These are phyloP conservation scores for Panicum miliaceum DNA, from an alignment of 176 grass and related monocot species.

Conservation along the genomic window DNA sequence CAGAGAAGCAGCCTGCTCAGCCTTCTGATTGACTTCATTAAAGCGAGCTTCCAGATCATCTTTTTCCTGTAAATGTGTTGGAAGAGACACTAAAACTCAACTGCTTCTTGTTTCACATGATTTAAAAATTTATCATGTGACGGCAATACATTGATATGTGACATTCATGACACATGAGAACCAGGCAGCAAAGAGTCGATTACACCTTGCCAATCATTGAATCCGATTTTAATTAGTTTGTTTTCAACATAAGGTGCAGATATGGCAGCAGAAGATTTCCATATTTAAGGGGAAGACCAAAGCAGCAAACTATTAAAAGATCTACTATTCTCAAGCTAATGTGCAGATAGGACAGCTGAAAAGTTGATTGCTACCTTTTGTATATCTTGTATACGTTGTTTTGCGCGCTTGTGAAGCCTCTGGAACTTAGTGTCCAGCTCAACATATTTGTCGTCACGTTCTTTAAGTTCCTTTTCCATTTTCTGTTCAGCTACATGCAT, in stretches of 20 bases:
- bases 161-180: conserved; percentile 1
- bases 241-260: background rate
- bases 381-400: conserved; percentile 93
- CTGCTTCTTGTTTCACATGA: background rate
- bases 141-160: background rate
- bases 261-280: background rate
- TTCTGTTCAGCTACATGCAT: conserved; percentile 84
- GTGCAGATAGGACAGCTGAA: background rate
- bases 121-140: conserved; percentile 7
- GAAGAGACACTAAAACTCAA: conserved; percentile 15
- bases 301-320: background rate
- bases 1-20: conserved; percentile 72
- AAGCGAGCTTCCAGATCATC: conserved; percentile 86
- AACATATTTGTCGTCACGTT: conserved; percentile 87
- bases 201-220: background rate
- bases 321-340: background rate
- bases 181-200: conserved; percentile 18
- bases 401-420: conserved; percentile 98
- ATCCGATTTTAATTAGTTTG: conserved; percentile 17
- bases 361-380: conserved; percentile 77
- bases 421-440: conserved; percentile 92
- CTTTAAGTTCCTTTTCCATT: conserved; percentile 91
- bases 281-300: background rate
- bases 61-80: conserved; percentile 79
- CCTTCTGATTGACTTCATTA: conserved; percentile 72